Percentiles rank a stretch among this genome's conserved stretches.
Evolutionary conservation across 495 filamentous ascomycete species (phyloP).

Genomic region (Aspergillus mulundensis): DNA sequence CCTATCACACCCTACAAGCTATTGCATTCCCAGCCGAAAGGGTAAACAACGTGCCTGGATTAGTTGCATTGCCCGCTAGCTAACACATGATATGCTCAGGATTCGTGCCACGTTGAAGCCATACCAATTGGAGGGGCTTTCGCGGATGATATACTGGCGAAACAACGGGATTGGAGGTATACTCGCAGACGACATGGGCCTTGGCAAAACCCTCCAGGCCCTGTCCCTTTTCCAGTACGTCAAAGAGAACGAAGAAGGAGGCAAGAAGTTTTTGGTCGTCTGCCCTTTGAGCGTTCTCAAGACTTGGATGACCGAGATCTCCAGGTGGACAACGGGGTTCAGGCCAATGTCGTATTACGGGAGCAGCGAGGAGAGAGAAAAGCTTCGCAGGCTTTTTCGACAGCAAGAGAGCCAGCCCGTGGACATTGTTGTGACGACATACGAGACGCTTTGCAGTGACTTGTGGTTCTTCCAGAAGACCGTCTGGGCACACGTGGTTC

Average conservation of each 20-base stretch:
- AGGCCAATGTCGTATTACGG: slow-evolving; percentile 57
- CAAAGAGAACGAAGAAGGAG: slow-evolving; percentile 29
- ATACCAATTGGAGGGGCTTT: slow-evolving; percentile 60
- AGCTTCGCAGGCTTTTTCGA: slow-evolving; percentile 13
- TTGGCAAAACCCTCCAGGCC: slow-evolving; percentile 60
- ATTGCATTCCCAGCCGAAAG: slow-evolving; percentile 27
- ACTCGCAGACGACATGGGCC: slow-evolving; percentile 62
- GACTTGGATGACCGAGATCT: slow-evolving; percentile 54
- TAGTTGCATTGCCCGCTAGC: neutral
- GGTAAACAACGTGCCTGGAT: slow-evolving; percentile 23
- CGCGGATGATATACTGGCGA: slow-evolving; percentile 56
- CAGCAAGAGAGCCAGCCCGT: neutral
- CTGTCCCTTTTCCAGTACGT: slow-evolving; percentile 54
- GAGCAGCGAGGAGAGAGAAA: slow-evolving; percentile 32
- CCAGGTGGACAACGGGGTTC: slow-evolving; percentile 55
- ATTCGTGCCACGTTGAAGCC: slow-evolving; percentile 54
- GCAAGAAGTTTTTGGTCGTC: slow-evolving; percentile 51
- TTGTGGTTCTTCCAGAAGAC: slow-evolving; percentile 55
- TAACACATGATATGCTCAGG: neutral
- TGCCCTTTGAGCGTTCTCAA: slow-evolving; percentile 57
- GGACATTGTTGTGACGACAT: slow-evolving; percentile 55
- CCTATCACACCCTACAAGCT: neutral
- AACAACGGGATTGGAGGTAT: slow-evolving; percentile 56
- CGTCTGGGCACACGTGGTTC: slow-evolving; percentile 54
- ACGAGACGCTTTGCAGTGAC: slow-evolving; percentile 57